Base-by-base conservation (phyloP, 2,329 filamentous ascomycete genomes). In the Aspergillus sp. region DNA sequence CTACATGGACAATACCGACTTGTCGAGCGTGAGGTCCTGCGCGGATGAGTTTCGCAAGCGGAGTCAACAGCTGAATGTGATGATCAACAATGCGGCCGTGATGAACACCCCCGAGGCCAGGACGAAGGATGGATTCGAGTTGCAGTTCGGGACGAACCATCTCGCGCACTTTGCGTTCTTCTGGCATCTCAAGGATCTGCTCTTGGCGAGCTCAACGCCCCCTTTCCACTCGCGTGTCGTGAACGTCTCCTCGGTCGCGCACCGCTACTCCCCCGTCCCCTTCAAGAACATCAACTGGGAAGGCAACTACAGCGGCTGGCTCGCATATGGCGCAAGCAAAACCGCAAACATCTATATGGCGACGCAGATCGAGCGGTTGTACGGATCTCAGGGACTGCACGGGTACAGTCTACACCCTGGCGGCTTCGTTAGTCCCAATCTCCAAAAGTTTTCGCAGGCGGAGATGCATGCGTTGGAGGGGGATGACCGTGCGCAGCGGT, bases 121-220 rank as follows among this genome's bases (percentile, higher is more conserved):
- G 77, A 84, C 68, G 78, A 80, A 62, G 9, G 59, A 62, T 4
- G 62, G 63, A 6, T 79, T 80, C 64, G 84, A 87, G 66, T 66
- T 71, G 0, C 84, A 86, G 57, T 82, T 87, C 56, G 83, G 77
- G 38, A 81, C 78, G 2, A 85, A 86, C 68, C 79, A 86, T 66
- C 72, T 87, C 1, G 76, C 74, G n/a, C 52, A 60, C 64, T 87
- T 87, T 72, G 75, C 85, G 0, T 75, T 87, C 15, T 82, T 84
- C 59, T 74, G 83, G 17, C 76, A 84, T 2, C 74, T 87, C 19
- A 81, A 81, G 50, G 52, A 60, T 6, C 30, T 60, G 11, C 59
- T 71, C 0, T 48, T 71, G 9, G 59, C 62, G 1, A 59, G 59
- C 2, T 56, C 64, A 0, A 79, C 76, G 0, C 71, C 79, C 0